Evolutionary conservation across 2,329 filamentous ascomycete species (phyloP).

Genomic region (Neonectria hederae): DNA sequence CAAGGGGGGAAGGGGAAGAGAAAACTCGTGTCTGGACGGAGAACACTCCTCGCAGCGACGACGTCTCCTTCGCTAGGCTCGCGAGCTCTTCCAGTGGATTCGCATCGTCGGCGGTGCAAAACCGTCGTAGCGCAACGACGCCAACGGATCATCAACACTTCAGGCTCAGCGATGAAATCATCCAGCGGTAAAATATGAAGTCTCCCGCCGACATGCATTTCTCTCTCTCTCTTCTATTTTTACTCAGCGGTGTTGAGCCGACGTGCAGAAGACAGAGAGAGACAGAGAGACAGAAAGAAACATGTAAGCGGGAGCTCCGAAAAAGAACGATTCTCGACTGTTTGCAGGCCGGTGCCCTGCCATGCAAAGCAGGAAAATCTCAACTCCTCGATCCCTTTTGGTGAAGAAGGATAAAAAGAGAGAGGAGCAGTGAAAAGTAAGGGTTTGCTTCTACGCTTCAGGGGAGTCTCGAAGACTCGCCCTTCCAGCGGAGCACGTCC

Average conservation of each 20-base stretch:
- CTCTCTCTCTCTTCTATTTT: neutral
- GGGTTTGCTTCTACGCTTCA: constrained; percentile 19
- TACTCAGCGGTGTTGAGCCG: neutral
- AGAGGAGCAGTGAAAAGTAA: neutral
- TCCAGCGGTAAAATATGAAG: constrained; percentile 22
- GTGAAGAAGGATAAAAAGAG: constrained; percentile 2
- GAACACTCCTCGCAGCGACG: constrained; percentile 16
- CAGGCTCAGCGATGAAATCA: constrained; percentile 31
- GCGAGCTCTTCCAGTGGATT: constrained; percentile 34
- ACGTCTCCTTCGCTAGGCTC: constrained; percentile 29
- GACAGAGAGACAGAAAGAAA: neutral
- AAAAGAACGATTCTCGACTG: constrained; percentile 24
- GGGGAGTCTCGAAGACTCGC: constrained; percentile 17
- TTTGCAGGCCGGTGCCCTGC: constrained; percentile 28
- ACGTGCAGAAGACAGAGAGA: neutral
- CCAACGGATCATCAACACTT: constrained; percentile 31
- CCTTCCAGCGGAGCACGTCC: constrained; percentile 23
- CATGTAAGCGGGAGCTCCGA: neutral
- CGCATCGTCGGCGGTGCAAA: constrained; percentile 25
- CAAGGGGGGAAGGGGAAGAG: neutral
- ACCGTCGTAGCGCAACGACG: constrained; percentile 21
- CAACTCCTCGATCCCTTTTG: neutral
- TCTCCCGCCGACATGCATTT: neutral
- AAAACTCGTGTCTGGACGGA: constrained; percentile 2
- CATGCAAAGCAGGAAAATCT: constrained; percentile 27